Evolutionary conservation across 257 asterid species (phyloP).

Genomic region (Paulownia fortunei): DNA sequence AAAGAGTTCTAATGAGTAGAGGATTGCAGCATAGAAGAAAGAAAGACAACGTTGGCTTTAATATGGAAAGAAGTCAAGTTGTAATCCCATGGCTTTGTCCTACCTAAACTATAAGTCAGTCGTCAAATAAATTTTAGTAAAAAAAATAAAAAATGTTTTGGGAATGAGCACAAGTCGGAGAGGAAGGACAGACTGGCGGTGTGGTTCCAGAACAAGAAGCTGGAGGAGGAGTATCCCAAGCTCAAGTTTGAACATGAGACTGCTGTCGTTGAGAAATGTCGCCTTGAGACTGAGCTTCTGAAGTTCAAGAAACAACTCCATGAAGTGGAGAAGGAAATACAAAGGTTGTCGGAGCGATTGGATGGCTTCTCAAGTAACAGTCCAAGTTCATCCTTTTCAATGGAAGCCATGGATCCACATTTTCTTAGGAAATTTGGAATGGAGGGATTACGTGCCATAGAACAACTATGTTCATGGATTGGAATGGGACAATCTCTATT

Average conservation of each 20-base stretch:
- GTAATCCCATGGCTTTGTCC: too few species aligned
- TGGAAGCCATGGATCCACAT: conserved; percentile 47
- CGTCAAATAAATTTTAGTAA: too few species aligned
- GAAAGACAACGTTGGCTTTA: too few species aligned
- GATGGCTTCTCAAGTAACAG: conserved; percentile 61
- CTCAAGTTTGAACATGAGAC: conserved; percentile 56
- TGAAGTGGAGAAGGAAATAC: conserved; percentile 61
- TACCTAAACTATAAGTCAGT: too few species aligned
- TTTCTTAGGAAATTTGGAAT: conserved; percentile 58
- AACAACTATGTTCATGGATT: conserved; percentile 24
- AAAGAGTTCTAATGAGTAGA: too few species aligned
- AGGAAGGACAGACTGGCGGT: conserved; percentile 80
- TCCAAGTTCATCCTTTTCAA: conserved; percentile 53
- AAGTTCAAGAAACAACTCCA: conserved; percentile 59
- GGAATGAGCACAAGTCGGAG: too few species aligned
- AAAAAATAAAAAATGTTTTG: too few species aligned
- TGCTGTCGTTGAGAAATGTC: conserved; percentile 58
- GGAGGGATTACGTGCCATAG: conserved; percentile 48
- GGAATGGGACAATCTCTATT: conserved; percentile 43
- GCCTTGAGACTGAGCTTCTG: conserved; percentile 65
- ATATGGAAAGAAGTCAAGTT: too few species aligned
- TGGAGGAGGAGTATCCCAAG: conserved; percentile 71
- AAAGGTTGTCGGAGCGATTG: conserved; percentile 43
- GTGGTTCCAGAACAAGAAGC: conserved; percentile 85
- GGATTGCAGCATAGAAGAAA: too few species aligned